Conservation (phyloP, 306 rosid species). For the Casuarina equisetifolia region DNA sequence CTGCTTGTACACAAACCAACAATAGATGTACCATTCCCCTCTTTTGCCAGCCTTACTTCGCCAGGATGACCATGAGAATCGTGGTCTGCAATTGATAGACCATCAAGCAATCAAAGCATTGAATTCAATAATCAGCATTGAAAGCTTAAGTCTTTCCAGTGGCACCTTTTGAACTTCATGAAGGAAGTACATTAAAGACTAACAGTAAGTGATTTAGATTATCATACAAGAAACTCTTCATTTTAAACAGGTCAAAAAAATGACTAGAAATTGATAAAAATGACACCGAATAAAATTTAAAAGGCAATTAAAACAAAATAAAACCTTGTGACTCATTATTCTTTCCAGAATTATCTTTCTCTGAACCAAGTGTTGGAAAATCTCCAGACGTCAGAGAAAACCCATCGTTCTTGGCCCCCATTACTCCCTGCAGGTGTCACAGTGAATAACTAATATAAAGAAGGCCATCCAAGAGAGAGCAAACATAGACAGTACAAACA, state of each 20-base stretch:
- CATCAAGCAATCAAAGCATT: constrained; percentile 29
- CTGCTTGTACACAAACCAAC: constrained; percentile 47
- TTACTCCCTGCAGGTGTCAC: constrained; percentile 53
- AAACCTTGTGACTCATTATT: constrained; percentile 65
- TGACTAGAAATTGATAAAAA: neutral
- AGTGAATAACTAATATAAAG: constrained; percentile 7
- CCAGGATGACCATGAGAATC: constrained; percentile 54
- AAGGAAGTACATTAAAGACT: neutral
- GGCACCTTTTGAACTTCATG: neutral
- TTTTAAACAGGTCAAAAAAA: neutral
- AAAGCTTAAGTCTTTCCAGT: neutral
- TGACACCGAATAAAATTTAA: constrained; percentile 9
- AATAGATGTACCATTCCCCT: constrained; percentile 43
- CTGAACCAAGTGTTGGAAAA: constrained; percentile 96
- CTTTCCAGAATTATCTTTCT: constrained; percentile 64
- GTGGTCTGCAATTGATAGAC: constrained; percentile 46
- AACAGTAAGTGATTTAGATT: neutral
- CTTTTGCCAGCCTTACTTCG: constrained; percentile 42
- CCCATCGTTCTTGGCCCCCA: constrained; percentile 55
- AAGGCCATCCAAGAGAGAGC: constrained; percentile 13
- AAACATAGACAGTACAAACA: neutral
- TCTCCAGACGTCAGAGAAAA: constrained; percentile 91
- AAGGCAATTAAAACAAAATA: constrained; percentile 21
- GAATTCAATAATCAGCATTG: neutral
- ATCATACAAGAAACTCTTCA: neutral